Percentiles rank a stretch among this genome's conserved stretches.
Evolutionary conservation across 2,329 filamentous ascomycete genomes (phyloP).

Genomic region (Kalmusia sp.): DNA sequence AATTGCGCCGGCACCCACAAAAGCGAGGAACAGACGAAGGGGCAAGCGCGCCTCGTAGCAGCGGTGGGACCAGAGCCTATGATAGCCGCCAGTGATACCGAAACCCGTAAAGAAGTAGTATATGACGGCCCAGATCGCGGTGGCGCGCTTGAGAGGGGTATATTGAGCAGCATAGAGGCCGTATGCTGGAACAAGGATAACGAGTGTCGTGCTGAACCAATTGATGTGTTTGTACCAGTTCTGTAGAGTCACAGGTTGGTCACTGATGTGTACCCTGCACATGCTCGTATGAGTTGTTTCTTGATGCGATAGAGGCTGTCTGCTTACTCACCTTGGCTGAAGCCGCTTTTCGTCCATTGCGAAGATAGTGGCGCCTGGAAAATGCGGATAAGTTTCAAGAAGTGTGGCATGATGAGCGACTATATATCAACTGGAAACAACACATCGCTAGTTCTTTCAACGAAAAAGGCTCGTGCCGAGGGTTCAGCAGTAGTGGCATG

Average conservation of each 20-base stretch:
- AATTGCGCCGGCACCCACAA: constrained; percentile 54
- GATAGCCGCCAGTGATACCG: constrained; percentile 64
- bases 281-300: constrained; percentile 52
- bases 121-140: constrained; percentile 72
- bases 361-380: neutral
- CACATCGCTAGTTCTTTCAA: neutral
- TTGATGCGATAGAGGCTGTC: no score
- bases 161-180: constrained; percentile 78
- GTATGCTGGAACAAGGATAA: constrained; percentile 75
- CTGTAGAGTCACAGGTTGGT: constrained; percentile 67
- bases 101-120: constrained; percentile 86
- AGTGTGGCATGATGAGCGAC: neutral
- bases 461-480: neutral
- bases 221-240: constrained; percentile 94
- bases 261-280: constrained; percentile 81
- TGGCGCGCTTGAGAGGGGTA: constrained; percentile 75
- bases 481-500: constrained; percentile 1
- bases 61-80: constrained; percentile 73
- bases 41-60: constrained; percentile 53
- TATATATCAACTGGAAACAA: neutral
- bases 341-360: neutral
- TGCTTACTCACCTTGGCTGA: neutral
- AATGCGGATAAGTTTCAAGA: neutral
- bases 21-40: constrained; percentile 55
- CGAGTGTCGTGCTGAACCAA: constrained; percentile 86